Evolutionary conservation across 257 asterid species (phyloP), one percentile per base, ranked within the genome.

Genomic region (Nicotiana tabacum): DNA sequence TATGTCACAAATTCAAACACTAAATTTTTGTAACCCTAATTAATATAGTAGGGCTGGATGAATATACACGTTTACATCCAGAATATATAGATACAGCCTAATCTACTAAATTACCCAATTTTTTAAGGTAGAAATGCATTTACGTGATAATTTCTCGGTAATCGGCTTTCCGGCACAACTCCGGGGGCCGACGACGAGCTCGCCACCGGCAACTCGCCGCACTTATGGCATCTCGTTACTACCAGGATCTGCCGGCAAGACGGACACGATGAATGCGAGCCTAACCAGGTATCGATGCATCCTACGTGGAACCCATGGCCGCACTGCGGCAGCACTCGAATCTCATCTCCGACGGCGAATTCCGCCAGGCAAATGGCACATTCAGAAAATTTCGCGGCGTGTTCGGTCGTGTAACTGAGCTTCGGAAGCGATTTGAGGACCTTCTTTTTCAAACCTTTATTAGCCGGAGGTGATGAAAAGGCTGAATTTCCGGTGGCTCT

Each of bases 301-400:
- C 58, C 83, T 1, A 67, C 89, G 57, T 86, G 89, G 30, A 83
- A 86, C 1, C 80, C 87, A 32, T 86, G 89, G 18, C 85, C 84
- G 57, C 89, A 83, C 85, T 77, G 83, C 13, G 85, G 89, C 66
- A 84, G 78, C 82, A 84, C 57, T 7, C 87, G 77, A 10, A 84
- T 60, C 53, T 80, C 77, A 51, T 84, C 87, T 35, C 82, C 84
- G 43, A 77, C 69, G 7, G 12, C 62, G 6, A 72, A 86, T 80
- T 83, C 89, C 83, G 83, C 67, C 46, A 86, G 12, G 61, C 89
- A 86, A 81, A 86, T 86, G 15, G 87, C 66, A 67, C 89, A 86
- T 32, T 81, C 84, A 4, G 84, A 61, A 39, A 80, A 85, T 43
- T 56, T 85, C 1, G 1, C 30, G 9, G 69, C 48, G 4, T 61